Evolutionary conservation across 441 rosid genomes (phyloP).

Genomic region (Populus hybrid): DNA sequence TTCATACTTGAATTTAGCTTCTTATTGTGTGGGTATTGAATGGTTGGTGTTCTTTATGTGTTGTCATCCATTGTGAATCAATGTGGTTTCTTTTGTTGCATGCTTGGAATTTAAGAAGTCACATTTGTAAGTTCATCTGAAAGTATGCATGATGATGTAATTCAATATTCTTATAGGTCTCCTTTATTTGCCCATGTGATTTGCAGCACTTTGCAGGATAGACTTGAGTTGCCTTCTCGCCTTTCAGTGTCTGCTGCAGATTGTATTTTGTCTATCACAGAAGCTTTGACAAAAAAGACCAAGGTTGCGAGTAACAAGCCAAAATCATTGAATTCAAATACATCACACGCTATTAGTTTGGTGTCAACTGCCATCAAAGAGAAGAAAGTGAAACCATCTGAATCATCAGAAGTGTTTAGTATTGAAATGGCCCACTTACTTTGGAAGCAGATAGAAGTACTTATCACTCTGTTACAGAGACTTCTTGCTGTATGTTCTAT

Average conservation of each 20-base stretch:
- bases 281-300: slow-evolving; percentile 63
- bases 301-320: slow-evolving; percentile 34
- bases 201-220: slow-evolving; percentile 66
- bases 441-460: slow-evolving; percentile 59
- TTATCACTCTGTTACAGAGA: slow-evolving; percentile 48
- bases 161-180: not conserved
- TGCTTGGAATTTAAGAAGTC: not conserved
- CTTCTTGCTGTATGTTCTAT: slow-evolving; percentile 61
- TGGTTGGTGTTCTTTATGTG: slow-evolving; percentile 3
- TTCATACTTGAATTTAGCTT: not conserved
- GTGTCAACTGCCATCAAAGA: slow-evolving; percentile 28
- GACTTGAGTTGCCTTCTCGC: slow-evolving; percentile 84
- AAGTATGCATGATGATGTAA: not conserved
- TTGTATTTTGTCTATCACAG: slow-evolving; percentile 68
- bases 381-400: slow-evolving; percentile 36
- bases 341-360: slow-evolving; percentile 34
- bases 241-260: slow-evolving; percentile 90
- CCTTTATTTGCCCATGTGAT: slow-evolving; percentile 17
- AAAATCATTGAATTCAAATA: slow-evolving; percentile 31
- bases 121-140: not conserved
- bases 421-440: slow-evolving; percentile 45
- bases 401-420: slow-evolving; percentile 33
- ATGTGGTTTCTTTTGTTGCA: not conserved
- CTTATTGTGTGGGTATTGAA: not conserved
- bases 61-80: not conserved